Percentiles rank a stretch among this genome's conserved stretches.
phyloP scores from a whole-genome alignment of 2,329 filamentous ascomycete species.

The Trichoderma aggressivum region DNA sequence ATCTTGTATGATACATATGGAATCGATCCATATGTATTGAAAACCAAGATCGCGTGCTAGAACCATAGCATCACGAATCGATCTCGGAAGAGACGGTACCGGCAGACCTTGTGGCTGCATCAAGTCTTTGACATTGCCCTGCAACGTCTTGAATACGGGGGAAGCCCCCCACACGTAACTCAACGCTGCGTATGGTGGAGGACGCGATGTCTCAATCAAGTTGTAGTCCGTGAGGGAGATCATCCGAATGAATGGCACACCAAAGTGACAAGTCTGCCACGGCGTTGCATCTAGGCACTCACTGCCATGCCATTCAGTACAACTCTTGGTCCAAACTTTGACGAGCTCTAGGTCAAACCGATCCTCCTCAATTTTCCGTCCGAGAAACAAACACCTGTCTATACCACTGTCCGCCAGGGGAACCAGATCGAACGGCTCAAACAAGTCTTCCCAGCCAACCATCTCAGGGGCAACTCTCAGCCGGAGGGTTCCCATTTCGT shows the following conservation, averaged over 20 bases:
- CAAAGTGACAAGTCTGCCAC: conserved; percentile 5
- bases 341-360: neutral
- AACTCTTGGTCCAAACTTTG: neutral
- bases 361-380: neutral
- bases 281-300: conserved; percentile 7
- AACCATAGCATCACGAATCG: conserved; percentile 16
- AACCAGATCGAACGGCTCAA: conserved; percentile 15
- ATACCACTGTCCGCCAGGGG: neutral
- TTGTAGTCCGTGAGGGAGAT: conserved; percentile 6
- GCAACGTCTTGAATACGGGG: conserved; percentile 4
- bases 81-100: conserved; percentile 1
- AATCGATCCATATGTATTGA: conserved; percentile 20
- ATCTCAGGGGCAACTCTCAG: conserved; percentile 10
- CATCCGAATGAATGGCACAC: conserved; percentile 12
- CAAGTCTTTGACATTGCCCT: neutral
- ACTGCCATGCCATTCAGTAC: conserved; percentile 7
- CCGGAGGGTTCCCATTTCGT: conserved; percentile 5
- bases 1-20: conserved; percentile 20
- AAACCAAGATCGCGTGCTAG: conserved; percentile 13
- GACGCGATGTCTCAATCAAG: conserved; percentile 2
- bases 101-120: conserved; percentile 5
- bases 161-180: conserved; percentile 17
- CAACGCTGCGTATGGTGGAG: conserved; percentile 7
- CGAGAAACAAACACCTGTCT: neutral
- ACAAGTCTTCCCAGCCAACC: conserved; percentile 7